phyloP scores from a whole-genome alignment of 768 basidiomycete genomes.

The Daedaleopsis sinensis region DNA sequence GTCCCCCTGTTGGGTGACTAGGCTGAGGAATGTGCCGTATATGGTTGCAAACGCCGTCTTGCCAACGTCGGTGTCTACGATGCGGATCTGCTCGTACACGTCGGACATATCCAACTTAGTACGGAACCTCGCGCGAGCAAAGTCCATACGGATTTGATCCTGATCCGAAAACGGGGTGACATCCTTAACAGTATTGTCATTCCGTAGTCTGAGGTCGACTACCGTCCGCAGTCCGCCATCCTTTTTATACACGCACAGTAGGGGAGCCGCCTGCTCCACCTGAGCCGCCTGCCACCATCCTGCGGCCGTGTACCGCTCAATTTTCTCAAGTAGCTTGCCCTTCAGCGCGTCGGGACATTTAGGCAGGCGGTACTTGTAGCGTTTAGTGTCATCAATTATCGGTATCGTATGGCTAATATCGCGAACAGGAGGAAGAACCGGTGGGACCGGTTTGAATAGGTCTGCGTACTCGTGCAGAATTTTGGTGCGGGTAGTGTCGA shows the following conservation, averaged over 20 bases:
- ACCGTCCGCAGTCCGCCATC: conserved; percentile 37
- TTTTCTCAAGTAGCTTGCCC: conserved; percentile 24
- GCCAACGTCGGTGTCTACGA: conserved; percentile 32
- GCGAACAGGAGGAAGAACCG: conserved; percentile 37
- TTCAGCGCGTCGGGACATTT: conserved; percentile 36
- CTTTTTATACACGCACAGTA: conserved; percentile 38
- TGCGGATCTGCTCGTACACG: conserved; percentile 46
- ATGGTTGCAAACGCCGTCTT: conserved; percentile 40
- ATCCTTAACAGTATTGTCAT: conserved; percentile 45
- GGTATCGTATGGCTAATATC: conserved; percentile 46
- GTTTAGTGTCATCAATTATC: conserved; percentile 36
- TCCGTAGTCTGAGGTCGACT: conserved; percentile 38
- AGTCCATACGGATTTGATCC: conserved; percentile 39
- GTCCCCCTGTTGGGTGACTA: conserved; percentile 47
- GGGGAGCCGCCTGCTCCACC: conserved; percentile 33
- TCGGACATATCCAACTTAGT: conserved; percentile 46
- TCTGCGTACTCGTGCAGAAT: conserved; percentile 14
- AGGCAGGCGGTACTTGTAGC: conserved; percentile 35
- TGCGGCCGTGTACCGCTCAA: conserved; percentile 28
- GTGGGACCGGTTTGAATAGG: conserved; percentile 22
- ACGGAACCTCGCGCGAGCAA: conserved; percentile 33
- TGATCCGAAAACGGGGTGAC: conserved; percentile 46
- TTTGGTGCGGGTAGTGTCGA: no score
- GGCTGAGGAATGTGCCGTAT: conserved; percentile 39
- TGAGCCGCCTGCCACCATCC: conserved; percentile 37